Percentiles rank a stretch among this genome's conserved stretches.
Evolutionary conservation across 2,329 filamentous ascomycete genomes (phyloP).

Genomic region (Truncatella angustata): DNA sequence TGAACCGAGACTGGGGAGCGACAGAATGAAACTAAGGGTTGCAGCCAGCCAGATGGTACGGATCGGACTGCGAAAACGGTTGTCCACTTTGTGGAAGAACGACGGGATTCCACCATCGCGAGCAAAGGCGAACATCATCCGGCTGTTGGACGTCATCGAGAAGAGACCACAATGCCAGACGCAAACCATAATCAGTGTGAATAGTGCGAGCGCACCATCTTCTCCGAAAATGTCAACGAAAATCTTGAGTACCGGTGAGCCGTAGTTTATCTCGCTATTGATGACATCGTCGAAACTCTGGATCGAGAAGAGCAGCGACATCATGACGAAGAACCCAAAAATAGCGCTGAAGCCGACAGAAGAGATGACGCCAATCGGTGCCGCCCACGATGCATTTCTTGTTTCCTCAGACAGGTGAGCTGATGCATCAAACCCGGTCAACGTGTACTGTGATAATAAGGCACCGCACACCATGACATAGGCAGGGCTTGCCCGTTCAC

Average conservation of each 20-base stretch:
- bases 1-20: conserved; percentile 53
- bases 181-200: conserved; percentile 55
- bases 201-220: conserved; percentile 52
- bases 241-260: conserved; percentile 57
- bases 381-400: conserved; percentile 52
- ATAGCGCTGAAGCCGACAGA: conserved; percentile 49
- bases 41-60: conserved; percentile 56
- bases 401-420: conserved; percentile 60
- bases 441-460: conserved; percentile 49
- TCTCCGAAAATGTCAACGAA: conserved; percentile 56
- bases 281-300: conserved; percentile 53
- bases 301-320: conserved; percentile 57
- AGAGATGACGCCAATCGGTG: conserved; percentile 56
- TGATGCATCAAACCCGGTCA: conserved; percentile 50
- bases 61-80: conserved; percentile 46
- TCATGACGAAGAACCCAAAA: conserved; percentile 35
- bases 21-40: conserved; percentile 51
- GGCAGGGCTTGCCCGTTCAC: conserved; percentile 47
- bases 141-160: conserved; percentile 53
- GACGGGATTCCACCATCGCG: conserved; percentile 53
- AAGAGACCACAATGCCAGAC: conserved; percentile 62
- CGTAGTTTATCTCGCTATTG: conserved; percentile 34
- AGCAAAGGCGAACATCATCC: conserved; percentile 60
- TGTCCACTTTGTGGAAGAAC: conserved; percentile 54
- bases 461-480: conserved; percentile 55